Base-by-base conservation (phyloP, 805 yeast species). In the Candida dajiaensis region DNA sequence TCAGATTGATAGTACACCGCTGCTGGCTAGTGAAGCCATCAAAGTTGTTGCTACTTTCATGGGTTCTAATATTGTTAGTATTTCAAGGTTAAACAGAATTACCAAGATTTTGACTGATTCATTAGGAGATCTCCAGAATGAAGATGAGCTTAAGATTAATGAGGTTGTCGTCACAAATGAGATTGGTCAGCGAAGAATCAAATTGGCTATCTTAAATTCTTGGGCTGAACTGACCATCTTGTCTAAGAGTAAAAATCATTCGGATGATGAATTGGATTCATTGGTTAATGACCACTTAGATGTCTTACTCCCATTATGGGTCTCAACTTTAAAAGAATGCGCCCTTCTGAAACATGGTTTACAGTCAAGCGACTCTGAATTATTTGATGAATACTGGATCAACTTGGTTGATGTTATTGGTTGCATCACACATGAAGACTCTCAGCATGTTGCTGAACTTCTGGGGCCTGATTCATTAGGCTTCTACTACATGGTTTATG, bases 381-480 rank as follows among this genome's bases (percentile, higher is more conserved):
- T 63, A 39, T 85, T 79, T 61, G 73, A 76, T 36, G 68, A 71
- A 18, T 76, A 81, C 35, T 89, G 97, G 96, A 67, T 85, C 33
- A 85, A 83, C 54, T 74, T 89, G 50, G 80, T 85, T 10, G 83
- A 84, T 43, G 96, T 87, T 0, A 70, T 89, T 51, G 83, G 94
- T 13, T 69, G 80, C 9, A 70, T 85, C 36, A 69, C 85, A 37
- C 80, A 80, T 37, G 70, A 68, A 19, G 72, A 83, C 50, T 67
- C 73, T 2, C 54, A 64, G 0, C 60, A 71, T 12, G 69, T 85
- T 18, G 62, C 68, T 6, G 66, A 70, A 2, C 70, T 78, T 31
- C 62, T 87, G 40, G 74, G 72, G 6, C 80, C 74, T 11, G 89
- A 83, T 50, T 68, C 78, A 1, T 71, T 75, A 5, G 79, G 78